Evolutionary conservation across 352 stramenopile species (phyloP), one percentile per base, ranked within the genome.

Genomic region (Globisporangium orthogonon): DNA sequence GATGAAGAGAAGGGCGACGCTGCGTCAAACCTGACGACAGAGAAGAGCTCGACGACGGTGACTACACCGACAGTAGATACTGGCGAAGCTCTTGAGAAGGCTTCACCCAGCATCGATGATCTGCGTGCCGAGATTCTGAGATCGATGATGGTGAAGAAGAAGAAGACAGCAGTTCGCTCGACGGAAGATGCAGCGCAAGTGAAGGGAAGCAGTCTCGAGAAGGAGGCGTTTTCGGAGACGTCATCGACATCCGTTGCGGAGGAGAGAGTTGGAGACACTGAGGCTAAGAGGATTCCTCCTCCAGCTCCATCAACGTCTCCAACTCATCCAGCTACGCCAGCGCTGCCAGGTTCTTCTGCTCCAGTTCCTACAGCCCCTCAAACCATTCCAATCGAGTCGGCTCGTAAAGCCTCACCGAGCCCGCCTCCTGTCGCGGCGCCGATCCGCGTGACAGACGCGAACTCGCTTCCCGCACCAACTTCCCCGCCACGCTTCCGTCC

Each of bases 121-220:
- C 54, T 83, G 39, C 74, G 74, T 29, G 64, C 69, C 31, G 61
- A 78, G 43, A 83, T 83, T 50, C 62, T 81, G 58, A 51, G 60
- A 30, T 83, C 74, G 31, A 81, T 83, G 67, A 67, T 80, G 62
- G 60, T 61, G 29, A 67, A 63, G 52, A 76, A 76, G 39, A 60
- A 56, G 23, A 60, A 60, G 37, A 18, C 31, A 23, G n/a, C 29
- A 35, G n/a, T n/a, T 49, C 35, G 9, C 39, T 37, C 44, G 6
- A n/a, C 37, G 45, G 56, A 11, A 15, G 54, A 28, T 39, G 23
- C 4, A 60, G 37, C 10, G 15, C 35, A 18, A 11, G 7, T 3
- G n/a, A 18, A 3, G 23, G 7, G 17, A 7, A 9, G 23, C 28
- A 41, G 2, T 23, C 33, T 49, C 10, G 17, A 15, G 18, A 31